Percentiles rank a stretch among this genome's conserved stretches.
Evolutionary conservation across 129 eudicot species (phyloP).

Genomic region (Deinandra increscens): DNA sequence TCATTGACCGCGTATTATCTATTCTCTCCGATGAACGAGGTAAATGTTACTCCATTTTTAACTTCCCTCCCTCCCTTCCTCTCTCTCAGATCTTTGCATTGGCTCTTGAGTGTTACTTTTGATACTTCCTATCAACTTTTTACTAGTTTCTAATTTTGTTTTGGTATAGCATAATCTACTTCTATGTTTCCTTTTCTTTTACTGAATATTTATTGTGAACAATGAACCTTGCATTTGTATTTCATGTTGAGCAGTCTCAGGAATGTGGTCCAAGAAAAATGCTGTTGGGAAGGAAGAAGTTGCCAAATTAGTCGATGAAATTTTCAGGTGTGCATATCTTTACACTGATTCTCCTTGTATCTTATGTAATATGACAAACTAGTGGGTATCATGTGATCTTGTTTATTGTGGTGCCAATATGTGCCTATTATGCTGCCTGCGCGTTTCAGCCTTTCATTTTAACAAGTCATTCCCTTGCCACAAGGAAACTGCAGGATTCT

Average conservation of each 20-base stretch:
- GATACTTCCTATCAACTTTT: conserved; percentile 1
- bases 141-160: conserved; percentile 9
- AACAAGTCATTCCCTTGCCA: conserved; percentile 11
- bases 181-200: not conserved
- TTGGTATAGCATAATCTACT: conserved; percentile 7
- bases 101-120: conserved; percentile 14
- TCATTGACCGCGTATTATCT: conserved; percentile 71
- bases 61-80: not conserved
- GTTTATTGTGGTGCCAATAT: not conserved
- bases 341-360: conserved; percentile 3
- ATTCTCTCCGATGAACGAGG: conserved; percentile 82
- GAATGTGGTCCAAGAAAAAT: conserved; percentile 78
- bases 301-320: conserved; percentile 86
- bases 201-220: not conserved
- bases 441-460: not conserved
- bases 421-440: conserved; percentile 5
- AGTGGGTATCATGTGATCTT: conserved; percentile 14
- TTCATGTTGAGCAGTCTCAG: conserved; percentile 50
- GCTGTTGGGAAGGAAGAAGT: conserved; percentile 80
- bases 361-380: conserved; percentile 13
- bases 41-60: conserved; percentile 26
- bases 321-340: conserved; percentile 64
- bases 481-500: conserved; percentile 88
- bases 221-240: conserved; percentile 9
- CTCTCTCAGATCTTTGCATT: not conserved